Percentiles rank a stretch among this genome's conserved stretches.
These are phyloP conservation scores for Urtica urens DNA, from an alignment of 306 rosid species.

Conservation along the genomic window DNA sequence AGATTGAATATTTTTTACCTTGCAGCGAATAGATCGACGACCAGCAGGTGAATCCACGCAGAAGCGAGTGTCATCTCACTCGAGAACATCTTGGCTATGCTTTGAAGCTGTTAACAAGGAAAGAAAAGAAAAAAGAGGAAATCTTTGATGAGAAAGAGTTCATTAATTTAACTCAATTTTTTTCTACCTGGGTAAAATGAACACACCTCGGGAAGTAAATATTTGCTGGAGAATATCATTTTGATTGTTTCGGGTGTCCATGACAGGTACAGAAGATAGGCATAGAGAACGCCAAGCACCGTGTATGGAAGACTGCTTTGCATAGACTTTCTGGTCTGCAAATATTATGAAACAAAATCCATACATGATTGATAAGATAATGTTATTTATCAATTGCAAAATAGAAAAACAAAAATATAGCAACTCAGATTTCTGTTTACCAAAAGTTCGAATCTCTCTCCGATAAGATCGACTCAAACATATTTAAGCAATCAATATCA, in stretches of 20 bases:
- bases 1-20: too few relatives aligned
- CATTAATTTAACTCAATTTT: conserved; percentile 7
- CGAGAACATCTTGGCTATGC: conserved; percentile 78
- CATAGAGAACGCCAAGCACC: conserved; percentile 70
- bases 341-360: conserved; percentile 17
- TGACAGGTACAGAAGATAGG: conserved; percentile 71
- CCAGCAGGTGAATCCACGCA: conserved; percentile 94
- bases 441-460: too few relatives aligned
- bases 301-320: conserved; percentile 60
- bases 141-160: background rate
- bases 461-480: too few relatives aligned
- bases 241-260: conserved; percentile 81
- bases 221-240: conserved; percentile 68
- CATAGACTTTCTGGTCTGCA: conserved; percentile 68
- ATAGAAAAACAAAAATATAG: too few relatives aligned
- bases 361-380: too few relatives aligned
- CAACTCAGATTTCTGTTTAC: too few relatives aligned
- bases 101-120: conserved; percentile 44
- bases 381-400: too few relatives aligned
- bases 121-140: background rate
- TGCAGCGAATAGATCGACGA: conserved; percentile 89
- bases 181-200: conserved; percentile 2
- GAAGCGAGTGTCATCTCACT: conserved; percentile 88
- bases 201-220: conserved; percentile 87
- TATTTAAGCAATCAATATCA: too few relatives aligned